A percentile compares a stretch with the other conserved stretches of the same genome.
These are phyloP conservation scores for Heliocybe sulcata DNA, from an alignment of 1,284 basidiomycete species.

Conservation along the genomic window DNA sequence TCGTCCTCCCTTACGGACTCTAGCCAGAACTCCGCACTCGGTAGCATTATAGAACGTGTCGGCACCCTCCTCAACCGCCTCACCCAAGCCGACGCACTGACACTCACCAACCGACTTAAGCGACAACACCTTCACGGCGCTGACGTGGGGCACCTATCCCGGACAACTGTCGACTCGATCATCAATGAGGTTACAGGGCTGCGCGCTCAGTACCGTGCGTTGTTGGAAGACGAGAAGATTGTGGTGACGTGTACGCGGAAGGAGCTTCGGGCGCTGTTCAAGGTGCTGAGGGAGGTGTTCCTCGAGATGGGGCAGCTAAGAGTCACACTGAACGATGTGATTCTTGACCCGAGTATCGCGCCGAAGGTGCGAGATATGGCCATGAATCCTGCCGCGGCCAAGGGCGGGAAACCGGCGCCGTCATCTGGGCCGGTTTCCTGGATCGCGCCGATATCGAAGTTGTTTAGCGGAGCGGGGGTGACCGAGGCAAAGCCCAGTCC, in stretches of 20 bases:
- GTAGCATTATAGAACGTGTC: constrained; percentile 67
- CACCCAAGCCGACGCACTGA: constrained; percentile 79
- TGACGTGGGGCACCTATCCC: constrained; percentile 85
- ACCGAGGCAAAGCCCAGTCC: constrained; percentile 14
- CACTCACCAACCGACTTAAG: constrained; percentile 85
- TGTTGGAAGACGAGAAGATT: constrained; percentile 62
- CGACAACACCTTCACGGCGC: constrained; percentile 81
- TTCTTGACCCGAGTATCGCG: constrained; percentile 81
- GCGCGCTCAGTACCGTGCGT: constrained; percentile 70
- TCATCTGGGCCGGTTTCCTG: constrained; percentile 42
- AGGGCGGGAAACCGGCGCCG: constrained; percentile 22
- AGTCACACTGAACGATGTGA: constrained; percentile 82
- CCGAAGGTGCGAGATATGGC: constrained; percentile 63
- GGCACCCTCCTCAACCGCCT: constrained; percentile 63
- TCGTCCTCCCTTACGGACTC: constrained; percentile 58
- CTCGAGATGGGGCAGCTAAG: constrained; percentile 80
- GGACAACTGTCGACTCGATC: constrained; percentile 75
- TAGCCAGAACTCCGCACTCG: constrained; percentile 35
- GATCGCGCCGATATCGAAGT: constrained; percentile 79
- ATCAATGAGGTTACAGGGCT: constrained; percentile 67
- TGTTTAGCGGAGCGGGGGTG: constrained; percentile 38
- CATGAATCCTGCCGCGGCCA: constrained; percentile 55
- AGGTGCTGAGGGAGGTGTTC: constrained; percentile 82
- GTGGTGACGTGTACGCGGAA: constrained; percentile 65
- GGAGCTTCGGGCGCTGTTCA: constrained; percentile 82